Base-by-base conservation (phyloP, 2,329 filamentous ascomycete genomes). In the Biscogniauxia sp. region DNA sequence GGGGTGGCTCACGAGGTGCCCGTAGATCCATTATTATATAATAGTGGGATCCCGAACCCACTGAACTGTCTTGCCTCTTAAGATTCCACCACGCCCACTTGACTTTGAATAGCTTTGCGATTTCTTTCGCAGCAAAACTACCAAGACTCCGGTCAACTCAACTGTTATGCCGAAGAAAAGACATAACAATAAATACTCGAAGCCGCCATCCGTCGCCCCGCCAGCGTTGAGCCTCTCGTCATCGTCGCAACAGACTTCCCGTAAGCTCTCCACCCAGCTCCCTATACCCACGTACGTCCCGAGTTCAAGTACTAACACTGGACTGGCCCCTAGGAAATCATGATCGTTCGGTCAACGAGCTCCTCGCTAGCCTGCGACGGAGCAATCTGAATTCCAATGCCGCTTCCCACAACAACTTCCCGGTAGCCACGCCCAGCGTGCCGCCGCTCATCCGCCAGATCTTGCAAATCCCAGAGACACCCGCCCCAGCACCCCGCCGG, bases 111-210 rank as follows among this genome's bases (percentile, higher is more conserved):
- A 32, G 28, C 19, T 64, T 50, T 65, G 60, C 57, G 57, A 62
- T 55, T 59, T 64, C 53, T 63, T 65, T 65, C 63, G 64, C 67
- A 64, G 64, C 67, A 64, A 61, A 26, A 58, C 60, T 65, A 61
- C 59, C 52, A 57, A 65, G 63, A 57, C 55, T 53, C 54, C 59
- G 63, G 51, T 56, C 57, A 37, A 53, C 55, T 64, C 62, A 55
- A 65, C 62, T 70, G 71, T 69, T 68, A 88, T 88, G 86, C 84
- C 86, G 75, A 88, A 87, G 79, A 88, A 87, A 80, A 80, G 84
- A 74, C 81, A 83, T 59, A 78, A 81, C 66, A 69, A 75, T 68
- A 79, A 78, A 69, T 85, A 82, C 68, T 84, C 84, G 65, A 88
- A 87, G 73, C 85, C 85, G 66, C 80, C 77, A 68, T 82, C 81